phyloP scores from a whole-genome alignment of 768 basidiomycete species.

The Boletus reticulatus region DNA sequence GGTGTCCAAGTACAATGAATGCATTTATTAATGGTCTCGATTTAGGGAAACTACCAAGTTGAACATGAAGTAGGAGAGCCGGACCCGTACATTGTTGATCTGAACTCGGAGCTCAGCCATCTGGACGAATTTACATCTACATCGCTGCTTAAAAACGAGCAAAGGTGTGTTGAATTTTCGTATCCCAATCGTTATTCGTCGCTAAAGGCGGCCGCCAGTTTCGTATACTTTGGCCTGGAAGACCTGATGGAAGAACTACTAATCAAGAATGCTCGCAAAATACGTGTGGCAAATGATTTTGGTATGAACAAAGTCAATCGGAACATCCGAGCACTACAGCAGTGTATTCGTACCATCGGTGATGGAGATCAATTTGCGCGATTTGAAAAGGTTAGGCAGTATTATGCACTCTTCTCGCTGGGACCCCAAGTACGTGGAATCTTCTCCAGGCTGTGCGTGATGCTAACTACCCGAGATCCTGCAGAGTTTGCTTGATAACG shows the following conservation, averaged over 20 bases:
- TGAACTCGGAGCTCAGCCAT: slow-evolving; percentile 76
- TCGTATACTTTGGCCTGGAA: slow-evolving; percentile 83
- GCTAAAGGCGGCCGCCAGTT: slow-evolving; percentile 38
- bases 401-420: slow-evolving; percentile 75
- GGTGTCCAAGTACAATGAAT: slow-evolving; percentile 21
- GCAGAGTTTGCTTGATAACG: slow-evolving; percentile 75
- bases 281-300: slow-evolving; percentile 65
- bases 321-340: slow-evolving; percentile 89
- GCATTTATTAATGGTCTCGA: slow-evolving; percentile 7
- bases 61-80: slow-evolving; percentile 88
- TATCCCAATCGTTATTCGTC: not conserved
- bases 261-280: slow-evolving; percentile 67
- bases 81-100: slow-evolving; percentile 82
- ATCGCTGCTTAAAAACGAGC: slow-evolving; percentile 61
- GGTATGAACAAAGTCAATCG: slow-evolving; percentile 87
- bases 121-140: slow-evolving; percentile 68
- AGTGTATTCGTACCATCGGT: slow-evolving; percentile 78
- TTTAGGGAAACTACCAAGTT: slow-evolving; percentile 80
- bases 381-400: slow-evolving; percentile 74
- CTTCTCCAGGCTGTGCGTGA: not conserved
- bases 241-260: slow-evolving; percentile 82
- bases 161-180: slow-evolving; percentile 49
- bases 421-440: slow-evolving; percentile 65
- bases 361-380: slow-evolving; percentile 59
- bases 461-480: not conserved